Evolutionary conservation across 805 yeast species (phyloP), one percentile per base, ranked within the genome.

Genomic region (Kodamaea lidongshanica): DNA sequence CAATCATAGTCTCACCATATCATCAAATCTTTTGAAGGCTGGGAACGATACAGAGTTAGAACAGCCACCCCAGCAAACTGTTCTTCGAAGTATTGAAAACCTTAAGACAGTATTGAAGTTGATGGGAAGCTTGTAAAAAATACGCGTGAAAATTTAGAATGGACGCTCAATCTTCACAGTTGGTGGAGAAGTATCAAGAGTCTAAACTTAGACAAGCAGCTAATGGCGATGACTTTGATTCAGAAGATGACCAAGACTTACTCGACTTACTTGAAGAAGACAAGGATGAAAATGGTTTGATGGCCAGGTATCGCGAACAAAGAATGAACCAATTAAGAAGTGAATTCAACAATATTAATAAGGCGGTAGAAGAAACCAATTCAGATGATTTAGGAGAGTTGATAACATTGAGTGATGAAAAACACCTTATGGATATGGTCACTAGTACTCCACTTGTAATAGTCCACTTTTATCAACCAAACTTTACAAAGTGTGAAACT

Each of bases 401-500:
- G 10, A 52, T 54, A 19, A 55, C 56, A 1, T 36, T 72, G 5
- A 45, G 48, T 1, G 65, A 66, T 19, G 94, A 83, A 48, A 72
- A 73, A 34, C 68, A 66, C 27, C 55, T 81, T 16, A 66, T 83
- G 58, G 65, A 67, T 25, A 45, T 57, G 2, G 73, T 79, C 1
- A 55, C 77, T 5, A 46, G 52, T 0, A 45, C 59, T 2, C 62
- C 59, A 14, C 41, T 48, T 7, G 63, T 66, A 2, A 65, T 82
- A 4, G 66, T 83, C 4, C 83, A 80, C 42, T 80, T 84, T 46
- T 75, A 65, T 45, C 76, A 78, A 37, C 73, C 74, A 6, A 55
- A 60, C 16, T 84, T 85, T 45, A 45, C 51, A 18, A 72, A 79
- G 38, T 84, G 95, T 54, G 48, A 56, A 25, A 52, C 64, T 12